Base-by-base conservation (phyloP, 768 basidiomycete genomes). In the Russula dissimulans region DNA sequence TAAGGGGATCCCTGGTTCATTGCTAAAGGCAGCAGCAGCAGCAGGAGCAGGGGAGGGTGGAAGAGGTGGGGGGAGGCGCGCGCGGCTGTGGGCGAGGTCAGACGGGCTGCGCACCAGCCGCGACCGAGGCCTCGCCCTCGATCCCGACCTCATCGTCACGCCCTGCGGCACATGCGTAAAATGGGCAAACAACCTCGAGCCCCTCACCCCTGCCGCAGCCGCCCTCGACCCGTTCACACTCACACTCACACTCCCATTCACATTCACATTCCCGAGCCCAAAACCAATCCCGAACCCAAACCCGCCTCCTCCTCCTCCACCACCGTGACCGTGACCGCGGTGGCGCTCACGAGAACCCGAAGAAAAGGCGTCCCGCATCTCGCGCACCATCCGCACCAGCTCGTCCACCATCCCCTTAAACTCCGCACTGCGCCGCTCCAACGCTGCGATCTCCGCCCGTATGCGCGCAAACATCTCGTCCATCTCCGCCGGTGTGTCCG, bases 341-440 rank as follows among this genome's bases (percentile, higher is more conserved):
- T 26, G 22, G 22, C 22, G 22, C 1, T 26, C 22, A 26, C 22
- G 22, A 26, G 22, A 26, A 26, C 22, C 22, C 22, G 22, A 26
- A 26, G 22, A 26, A 26, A 26, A 26, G 22, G 22, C 34, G 5
- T 61, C 51, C 56, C 39, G 61, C 52, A 65, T 54, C 32, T 42
- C 44, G 3, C 31, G n/a, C 8, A 63, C 64, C 47, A 65, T 52
- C 0, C 43, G 32, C 11, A 41, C 49, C 18, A 65, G 51, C 18
- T 65, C 62, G 31, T 52, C 51, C 2, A 63, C 42, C 45, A 65
- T 63, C n/a, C 8, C 10, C 51, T 58, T 59, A 46, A 65, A 63
- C 5, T 52, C 62, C 15, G n/a, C 22, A 38, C 61, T 63, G 43
- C 64, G 62, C 45, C 51, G 49, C 12, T 56, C 52, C 45, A 65